Conservation (phyloP, 1,139 yeast genomes). For the Yamadazyma oceani region DNA sequence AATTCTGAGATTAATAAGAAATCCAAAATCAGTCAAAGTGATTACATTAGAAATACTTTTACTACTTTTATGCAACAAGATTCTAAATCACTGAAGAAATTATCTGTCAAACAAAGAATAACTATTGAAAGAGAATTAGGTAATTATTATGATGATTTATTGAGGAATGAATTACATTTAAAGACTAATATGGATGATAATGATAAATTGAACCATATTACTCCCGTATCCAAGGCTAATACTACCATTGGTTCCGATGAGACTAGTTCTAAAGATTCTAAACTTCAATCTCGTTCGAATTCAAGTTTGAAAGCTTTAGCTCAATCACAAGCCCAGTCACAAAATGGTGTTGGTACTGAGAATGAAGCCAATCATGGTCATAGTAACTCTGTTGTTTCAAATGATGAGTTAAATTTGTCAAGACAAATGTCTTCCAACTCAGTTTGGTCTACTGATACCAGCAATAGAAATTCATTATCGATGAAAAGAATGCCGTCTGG, state of each 20-base stretch:
- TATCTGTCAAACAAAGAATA: constrained; percentile 41
- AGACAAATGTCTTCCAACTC: constrained; percentile 37
- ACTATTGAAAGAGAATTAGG: constrained; percentile 46
- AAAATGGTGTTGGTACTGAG: neutral
- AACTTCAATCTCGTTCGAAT: constrained; percentile 1
- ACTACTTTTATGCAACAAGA: constrained; percentile 42
- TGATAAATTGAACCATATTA: constrained; percentile 4
- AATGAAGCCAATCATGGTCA: neutral
- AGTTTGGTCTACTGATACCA: constrained; percentile 40
- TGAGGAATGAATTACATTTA: constrained; percentile 40
- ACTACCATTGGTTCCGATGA: neutral
- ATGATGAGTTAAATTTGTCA: constrained; percentile 19
- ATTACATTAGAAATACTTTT: constrained; percentile 59
- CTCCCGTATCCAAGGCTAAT: neutral
- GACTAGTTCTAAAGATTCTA: neutral
- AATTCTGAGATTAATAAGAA: constrained; percentile 45
- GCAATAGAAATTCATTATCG: constrained; percentile 27
- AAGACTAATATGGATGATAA: constrained; percentile 24
- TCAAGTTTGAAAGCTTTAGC: constrained; percentile 1
- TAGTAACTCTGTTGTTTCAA: constrained; percentile 1
- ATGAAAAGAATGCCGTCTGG: constrained; percentile 35
- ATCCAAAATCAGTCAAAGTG: constrained; percentile 43
- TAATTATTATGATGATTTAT: constrained; percentile 41
- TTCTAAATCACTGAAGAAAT: constrained; percentile 25
- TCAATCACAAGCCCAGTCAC: neutral